Conservation (phyloP, 176 grass and related monocot species). For the Oryza meridionalis region DNA sequence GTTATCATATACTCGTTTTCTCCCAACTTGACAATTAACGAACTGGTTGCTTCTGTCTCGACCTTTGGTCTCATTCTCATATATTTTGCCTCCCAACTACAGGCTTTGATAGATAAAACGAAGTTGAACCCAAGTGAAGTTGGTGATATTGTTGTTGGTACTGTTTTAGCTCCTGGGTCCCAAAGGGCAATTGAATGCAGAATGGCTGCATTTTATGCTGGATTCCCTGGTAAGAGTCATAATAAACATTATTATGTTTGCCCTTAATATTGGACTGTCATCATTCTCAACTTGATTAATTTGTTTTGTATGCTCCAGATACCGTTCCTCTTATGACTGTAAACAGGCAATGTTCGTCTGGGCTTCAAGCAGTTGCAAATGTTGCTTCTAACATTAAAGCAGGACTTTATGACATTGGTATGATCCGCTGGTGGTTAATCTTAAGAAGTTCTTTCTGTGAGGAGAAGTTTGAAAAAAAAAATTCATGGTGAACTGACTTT, state of each 20-base stretch:
- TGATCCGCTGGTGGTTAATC: constrained; percentile 16
- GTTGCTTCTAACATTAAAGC: constrained; percentile 83
- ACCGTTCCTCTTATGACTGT: constrained; percentile 91
- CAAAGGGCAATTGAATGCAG: constrained; percentile 92
- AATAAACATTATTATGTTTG: background rate
- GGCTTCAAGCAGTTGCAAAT: constrained; percentile 93
- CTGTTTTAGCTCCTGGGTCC: constrained; percentile 88
- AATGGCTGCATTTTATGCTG: constrained; percentile 87
- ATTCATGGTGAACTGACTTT: background rate
- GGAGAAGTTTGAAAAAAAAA: background rate
- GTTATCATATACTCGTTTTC: background rate
- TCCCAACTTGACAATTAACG: background rate
- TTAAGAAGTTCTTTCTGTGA: background rate
- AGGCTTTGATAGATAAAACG: constrained; percentile 88
- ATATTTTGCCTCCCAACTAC: constrained; percentile 10
- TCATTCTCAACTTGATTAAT: constrained; percentile 10
- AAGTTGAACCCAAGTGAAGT: constrained; percentile 78
- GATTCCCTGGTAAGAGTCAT: constrained; percentile 66
- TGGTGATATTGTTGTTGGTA: constrained; percentile 94
- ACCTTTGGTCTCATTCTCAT: constrained; percentile 34
- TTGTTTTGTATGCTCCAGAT: constrained; percentile 56
- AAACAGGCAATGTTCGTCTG: constrained; percentile 91
- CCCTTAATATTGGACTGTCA: background rate
- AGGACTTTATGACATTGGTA: constrained; percentile 87
- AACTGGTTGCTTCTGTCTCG: background rate